Percentiles rank a stretch among this genome's conserved stretches.
Conservation (phyloP, 352 stramenopile species). For the Globisporangium camurandrum region DNA sequence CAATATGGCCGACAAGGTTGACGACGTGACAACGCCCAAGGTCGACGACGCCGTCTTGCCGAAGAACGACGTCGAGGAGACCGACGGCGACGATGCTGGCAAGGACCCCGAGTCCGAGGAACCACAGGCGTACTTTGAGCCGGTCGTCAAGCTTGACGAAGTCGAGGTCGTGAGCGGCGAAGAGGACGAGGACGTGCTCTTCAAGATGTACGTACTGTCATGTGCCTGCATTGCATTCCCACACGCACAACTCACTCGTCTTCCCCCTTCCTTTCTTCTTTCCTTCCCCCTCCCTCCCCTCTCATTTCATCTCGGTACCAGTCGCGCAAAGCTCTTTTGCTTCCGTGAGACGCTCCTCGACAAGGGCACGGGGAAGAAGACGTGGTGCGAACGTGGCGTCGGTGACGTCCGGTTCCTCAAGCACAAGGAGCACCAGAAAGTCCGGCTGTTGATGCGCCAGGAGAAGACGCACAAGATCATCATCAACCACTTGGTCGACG, state of each 20-base stretch:
- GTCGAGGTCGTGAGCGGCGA: constrained; percentile 97
- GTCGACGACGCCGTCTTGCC: constrained; percentile 70
- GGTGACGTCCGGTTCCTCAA: constrained; percentile 96
- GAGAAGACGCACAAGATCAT: constrained; percentile 99
- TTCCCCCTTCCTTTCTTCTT: too few species aligned
- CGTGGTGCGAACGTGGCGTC: constrained; percentile 96
- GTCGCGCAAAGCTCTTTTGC: constrained; percentile 94
- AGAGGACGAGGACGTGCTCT: constrained; percentile 95
- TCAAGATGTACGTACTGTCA: constrained; percentile 62
- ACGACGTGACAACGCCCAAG: constrained; percentile 70
- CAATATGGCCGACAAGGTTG: constrained; percentile 60
- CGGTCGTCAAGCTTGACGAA: constrained; percentile 84
- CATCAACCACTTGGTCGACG: constrained; percentile 96
- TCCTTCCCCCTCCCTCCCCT: too few species aligned
- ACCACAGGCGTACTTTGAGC: constrained; percentile 85
- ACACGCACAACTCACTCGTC: not conserved
- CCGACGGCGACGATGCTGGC: constrained; percentile 30
- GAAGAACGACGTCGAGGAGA: constrained; percentile 45
- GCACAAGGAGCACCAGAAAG: constrained; percentile 92
- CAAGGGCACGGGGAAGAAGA: constrained; percentile 96
- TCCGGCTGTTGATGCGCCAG: constrained; percentile 97
- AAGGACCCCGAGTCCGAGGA: constrained; percentile 78
- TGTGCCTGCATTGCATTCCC: not conserved
- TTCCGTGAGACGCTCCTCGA: constrained; percentile 97
- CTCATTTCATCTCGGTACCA: too few species aligned